Evolutionary conservation across 1,139 yeast species (phyloP), one percentile per base, ranked within the genome.

Genomic region (Lodderomyces orthopsilosis): DNA sequence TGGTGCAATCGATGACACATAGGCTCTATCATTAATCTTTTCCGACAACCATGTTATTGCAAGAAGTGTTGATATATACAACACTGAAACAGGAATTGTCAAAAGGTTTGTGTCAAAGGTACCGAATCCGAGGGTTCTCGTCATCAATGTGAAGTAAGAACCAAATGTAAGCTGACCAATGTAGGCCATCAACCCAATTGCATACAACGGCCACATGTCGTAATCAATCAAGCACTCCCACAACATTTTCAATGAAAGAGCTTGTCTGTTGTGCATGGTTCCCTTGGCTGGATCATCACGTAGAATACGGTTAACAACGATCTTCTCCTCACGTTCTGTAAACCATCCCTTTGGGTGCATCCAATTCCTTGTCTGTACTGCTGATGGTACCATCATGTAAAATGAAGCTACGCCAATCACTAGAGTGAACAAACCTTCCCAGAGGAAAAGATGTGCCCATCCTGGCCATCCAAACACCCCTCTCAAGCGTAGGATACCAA

Each of bases 271-370:
- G 55, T 81, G 70, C 85, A 81, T 79, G 48, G 79, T 83, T 18
- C 87, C 85, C 59, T 83, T 83, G 1, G 77, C 63, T 6, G 89
- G 88, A 53, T 83, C 89, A 58, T 83, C 87, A 53, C 87, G 63
- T 43, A 83, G 63, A 1, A 83, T 68, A 46, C 81, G 69, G 52
- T 83, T 83, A 13, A 81, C 85, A 24, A 79, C 70, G 42, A 83
- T 81, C 45, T 75, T 79, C 49, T 77, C 81, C 53, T 83, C 86
- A 21, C 79, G 67, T 7, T 79, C 82, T 6, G 76, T 75, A 51
- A 76, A 82, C 86, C 86, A 82, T 13, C 87, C 85, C 18, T 75
- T 69, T 6, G 71, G 71, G 17, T 76, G 65, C 47, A 67, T 69
- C 71, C 76, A 71, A 14, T 62, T 61, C 47, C 74, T 76, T 13